A percentile compares a stretch with the other conserved stretches of the same genome.
Evolutionary conservation across 2,329 filamentous ascomycete genomes (phyloP).

Genomic region (Lasiodiplodia gonubiensis): DNA sequence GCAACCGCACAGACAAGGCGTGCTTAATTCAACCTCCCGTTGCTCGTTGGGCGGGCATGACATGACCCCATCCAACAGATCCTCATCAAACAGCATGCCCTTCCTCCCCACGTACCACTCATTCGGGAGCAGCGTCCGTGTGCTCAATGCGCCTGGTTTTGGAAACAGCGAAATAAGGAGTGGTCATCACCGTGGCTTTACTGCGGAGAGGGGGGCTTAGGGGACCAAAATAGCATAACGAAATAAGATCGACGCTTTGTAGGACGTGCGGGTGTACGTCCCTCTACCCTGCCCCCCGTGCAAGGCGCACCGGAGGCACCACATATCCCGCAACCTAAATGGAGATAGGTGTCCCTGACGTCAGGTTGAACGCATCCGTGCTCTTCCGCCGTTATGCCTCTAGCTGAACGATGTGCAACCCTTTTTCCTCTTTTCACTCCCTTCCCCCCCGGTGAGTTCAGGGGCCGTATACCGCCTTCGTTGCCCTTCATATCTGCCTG

Average conservation of each 20-base stretch:
- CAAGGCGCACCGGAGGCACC: background rate
- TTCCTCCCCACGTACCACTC: background rate
- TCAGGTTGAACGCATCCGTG: background rate
- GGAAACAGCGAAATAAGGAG: conserved; percentile 5
- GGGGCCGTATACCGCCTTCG: background rate
- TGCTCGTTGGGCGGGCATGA: background rate
- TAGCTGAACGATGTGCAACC: background rate
- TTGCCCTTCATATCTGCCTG: background rate
- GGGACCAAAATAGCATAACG: conserved; percentile 10
- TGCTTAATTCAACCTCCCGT: conserved; percentile 14
- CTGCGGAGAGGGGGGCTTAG: background rate
- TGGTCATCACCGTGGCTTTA: conserved; percentile 5
- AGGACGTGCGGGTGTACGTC: background rate
- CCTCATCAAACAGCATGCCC: conserved; percentile 17
- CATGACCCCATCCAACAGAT: background rate
- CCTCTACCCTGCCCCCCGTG: background rate
- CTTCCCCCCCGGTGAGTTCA: background rate
- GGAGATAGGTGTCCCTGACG: background rate
- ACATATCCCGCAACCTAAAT: background rate
- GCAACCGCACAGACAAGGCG: conserved; percentile 12
- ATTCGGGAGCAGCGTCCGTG: conserved; percentile 2
- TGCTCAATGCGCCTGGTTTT: background rate
- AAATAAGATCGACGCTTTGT: conserved; percentile 19
- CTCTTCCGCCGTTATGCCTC: background rate
- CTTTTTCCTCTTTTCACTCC: background rate